Conservation (phyloP, 768 basidiomycete genomes). For the Agrocybe pediades region DNA sequence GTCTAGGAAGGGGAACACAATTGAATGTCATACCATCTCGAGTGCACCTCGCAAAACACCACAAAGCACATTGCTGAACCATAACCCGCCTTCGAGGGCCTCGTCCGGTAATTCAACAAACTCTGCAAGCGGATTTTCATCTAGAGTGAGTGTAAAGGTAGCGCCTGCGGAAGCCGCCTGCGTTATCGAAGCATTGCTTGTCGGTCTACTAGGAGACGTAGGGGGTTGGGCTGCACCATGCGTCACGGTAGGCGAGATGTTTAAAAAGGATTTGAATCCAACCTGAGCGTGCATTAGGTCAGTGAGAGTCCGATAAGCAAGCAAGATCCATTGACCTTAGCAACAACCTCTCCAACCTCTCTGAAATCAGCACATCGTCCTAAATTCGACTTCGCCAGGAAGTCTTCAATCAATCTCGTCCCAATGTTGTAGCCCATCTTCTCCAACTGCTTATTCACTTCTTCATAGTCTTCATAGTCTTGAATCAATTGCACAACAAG, state of each 20-base stretch:
- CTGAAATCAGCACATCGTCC: slow-evolving; percentile 92
- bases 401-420: slow-evolving; percentile 94
- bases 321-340: slow-evolving; percentile 64
- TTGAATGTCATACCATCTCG: slow-evolving; percentile 80
- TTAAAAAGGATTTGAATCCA: slow-evolving; percentile 97
- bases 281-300: slow-evolving; percentile 72
- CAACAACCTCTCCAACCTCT: slow-evolving; percentile 93
- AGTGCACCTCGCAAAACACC: slow-evolving; percentile 91
- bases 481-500: slow-evolving; percentile 98
- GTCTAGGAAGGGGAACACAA: background rate
- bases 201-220: slow-evolving; percentile 48
- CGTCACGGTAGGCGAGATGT: slow-evolving; percentile 82
- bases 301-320: too few relatives aligned
- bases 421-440: slow-evolving; percentile 99
- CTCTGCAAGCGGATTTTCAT: slow-evolving; percentile 96
- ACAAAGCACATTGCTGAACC: slow-evolving; percentile 96
- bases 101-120: slow-evolving; percentile 97
- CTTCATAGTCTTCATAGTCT: slow-evolving; percentile 96
- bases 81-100: slow-evolving; percentile 87
- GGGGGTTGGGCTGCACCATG: slow-evolving; percentile 62
- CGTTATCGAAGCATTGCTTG: slow-evolving; percentile 36
- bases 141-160: slow-evolving; percentile 82
- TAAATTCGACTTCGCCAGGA: slow-evolving; percentile 88
- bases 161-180: slow-evolving; percentile 50
- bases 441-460: slow-evolving; percentile 95